A percentile compares a stretch with the other conserved stretches of the same genome.
These are phyloP conservation scores for Clavispora vitiphila DNA, from an alignment of 805 yeast species.

Conservation along the genomic window DNA sequence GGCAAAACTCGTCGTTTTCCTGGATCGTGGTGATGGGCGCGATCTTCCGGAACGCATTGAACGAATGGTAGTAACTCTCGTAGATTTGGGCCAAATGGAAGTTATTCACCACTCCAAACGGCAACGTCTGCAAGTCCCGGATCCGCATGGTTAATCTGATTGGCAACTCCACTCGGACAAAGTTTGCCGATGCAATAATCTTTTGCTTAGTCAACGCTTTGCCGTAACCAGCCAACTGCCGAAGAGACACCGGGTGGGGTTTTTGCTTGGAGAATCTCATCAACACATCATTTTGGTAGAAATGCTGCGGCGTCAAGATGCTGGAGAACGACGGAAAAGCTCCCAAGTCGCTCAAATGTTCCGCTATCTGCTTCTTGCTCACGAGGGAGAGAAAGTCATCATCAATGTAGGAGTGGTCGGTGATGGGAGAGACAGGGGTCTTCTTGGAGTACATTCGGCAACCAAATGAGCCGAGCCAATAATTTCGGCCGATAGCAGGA, in stretches of 20 bases:
- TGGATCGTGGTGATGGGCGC: conserved; percentile 62
- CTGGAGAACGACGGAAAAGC: conserved; percentile 39
- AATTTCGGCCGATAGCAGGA: not conserved
- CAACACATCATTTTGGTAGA: conserved; percentile 74
- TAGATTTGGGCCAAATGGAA: conserved; percentile 83
- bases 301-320: conserved; percentile 61
- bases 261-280: conserved; percentile 53
- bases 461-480: not conserved
- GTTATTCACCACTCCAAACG: conserved; percentile 80
- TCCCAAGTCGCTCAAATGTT: conserved; percentile 31
- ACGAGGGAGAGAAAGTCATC: conserved; percentile 31
- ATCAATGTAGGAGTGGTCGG: conserved; percentile 27
- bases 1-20: conserved; percentile 73
- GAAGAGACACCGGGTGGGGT: conserved; percentile 89
- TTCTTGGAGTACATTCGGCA: not conserved
- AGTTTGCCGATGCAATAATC: conserved; percentile 77
- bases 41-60: conserved; percentile 75
- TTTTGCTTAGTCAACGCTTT: conserved; percentile 70
- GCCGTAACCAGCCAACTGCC: conserved; percentile 88
- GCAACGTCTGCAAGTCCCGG: conserved; percentile 72
- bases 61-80: conserved; percentile 82
- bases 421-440: conserved; percentile 11
- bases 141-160: conserved; percentile 78
- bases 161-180: conserved; percentile 81
- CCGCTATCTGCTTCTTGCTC: conserved; percentile 24